phyloP scores from a whole-genome alignment of 192 early-diverging fungal species.

The Funneliformis mosseae region DNA sequence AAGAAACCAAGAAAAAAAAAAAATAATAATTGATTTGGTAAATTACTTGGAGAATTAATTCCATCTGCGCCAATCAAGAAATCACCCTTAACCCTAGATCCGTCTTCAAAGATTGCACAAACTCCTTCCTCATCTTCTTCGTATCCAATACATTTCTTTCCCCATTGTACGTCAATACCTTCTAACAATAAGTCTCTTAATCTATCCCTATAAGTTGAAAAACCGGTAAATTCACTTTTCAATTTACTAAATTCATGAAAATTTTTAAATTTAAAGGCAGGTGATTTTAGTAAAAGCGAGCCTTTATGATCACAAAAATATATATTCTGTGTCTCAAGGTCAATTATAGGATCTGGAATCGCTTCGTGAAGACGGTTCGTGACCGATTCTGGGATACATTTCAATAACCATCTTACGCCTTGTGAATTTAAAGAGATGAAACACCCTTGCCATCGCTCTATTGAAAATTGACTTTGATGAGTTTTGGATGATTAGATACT shows the following conservation, averaged over 20 bases:
- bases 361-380: neutral
- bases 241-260: neutral
- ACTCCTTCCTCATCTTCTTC: slow-evolving; percentile 5
- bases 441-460: slow-evolving; percentile 11
- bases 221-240: neutral
- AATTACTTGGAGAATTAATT: slow-evolving; percentile 16
- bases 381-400: neutral
- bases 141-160: slow-evolving; percentile 18
- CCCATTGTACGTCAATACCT: slow-evolving; percentile 16
- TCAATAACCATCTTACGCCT: neutral
- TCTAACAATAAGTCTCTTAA: slow-evolving; percentile 19
- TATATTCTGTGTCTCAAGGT: neutral
- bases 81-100: slow-evolving; percentile 10
- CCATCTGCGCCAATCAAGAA: slow-evolving; percentile 14
- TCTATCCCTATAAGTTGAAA: neutral
- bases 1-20: neutral
- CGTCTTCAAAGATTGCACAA: slow-evolving; percentile 18
- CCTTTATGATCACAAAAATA: neutral
- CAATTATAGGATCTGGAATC: neutral
- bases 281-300: neutral
- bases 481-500: neutral
- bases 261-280: neutral
- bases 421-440: neutral
- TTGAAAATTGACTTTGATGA: neutral
- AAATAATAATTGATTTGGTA: neutral